Percentiles rank a stretch among this genome's conserved stretches.
These are phyloP conservation scores for Rhodotorula sp. DNA, from an alignment of 1,284 basidiomycete genomes.

Conservation along the genomic window DNA sequence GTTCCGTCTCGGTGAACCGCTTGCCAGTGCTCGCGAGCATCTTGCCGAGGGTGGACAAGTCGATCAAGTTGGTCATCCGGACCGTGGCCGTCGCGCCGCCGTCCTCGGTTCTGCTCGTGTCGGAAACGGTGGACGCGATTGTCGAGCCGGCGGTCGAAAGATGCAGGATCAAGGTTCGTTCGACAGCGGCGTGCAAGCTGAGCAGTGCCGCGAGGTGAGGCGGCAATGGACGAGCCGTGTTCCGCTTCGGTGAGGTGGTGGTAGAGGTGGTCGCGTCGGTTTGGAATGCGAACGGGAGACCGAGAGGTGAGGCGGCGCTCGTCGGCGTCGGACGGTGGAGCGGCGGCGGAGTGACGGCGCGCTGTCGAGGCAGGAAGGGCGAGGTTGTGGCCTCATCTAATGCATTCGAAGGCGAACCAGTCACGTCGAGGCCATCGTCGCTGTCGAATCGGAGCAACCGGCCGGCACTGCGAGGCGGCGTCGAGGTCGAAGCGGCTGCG, in stretches of 20 bases:
- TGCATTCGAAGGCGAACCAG: neutral
- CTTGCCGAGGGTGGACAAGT: slow-evolving; percentile 25
- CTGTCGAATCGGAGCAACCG: neutral
- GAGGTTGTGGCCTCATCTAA: neutral
- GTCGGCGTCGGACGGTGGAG: neutral
- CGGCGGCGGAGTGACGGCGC: slow-evolving; percentile 21
- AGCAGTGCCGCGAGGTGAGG: slow-evolving; percentile 32
- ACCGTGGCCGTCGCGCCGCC: slow-evolving; percentile 12
- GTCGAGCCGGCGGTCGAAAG: slow-evolving; percentile 32
- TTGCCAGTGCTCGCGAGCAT: slow-evolving; percentile 27
- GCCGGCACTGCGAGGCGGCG: neutral
- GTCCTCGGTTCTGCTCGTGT: neutral
- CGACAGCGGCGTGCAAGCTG: slow-evolving; percentile 32
- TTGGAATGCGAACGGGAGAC: slow-evolving; percentile 17
- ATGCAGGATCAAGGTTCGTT: slow-evolving; percentile 35
- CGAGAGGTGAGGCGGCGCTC: slow-evolving; percentile 9
- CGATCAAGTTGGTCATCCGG: slow-evolving; percentile 35
- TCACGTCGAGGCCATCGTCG: slow-evolving; percentile 6
- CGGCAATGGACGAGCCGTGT: slow-evolving; percentile 11
- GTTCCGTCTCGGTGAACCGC: slow-evolving; percentile 28
- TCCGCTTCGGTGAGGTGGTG: neutral
- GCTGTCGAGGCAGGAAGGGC: neutral
- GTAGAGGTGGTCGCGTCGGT: slow-evolving; percentile 10
- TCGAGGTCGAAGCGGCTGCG: slow-evolving; percentile 3
- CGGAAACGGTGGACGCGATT: slow-evolving; percentile 32